phyloP scores from a whole-genome alignment of 2,329 filamentous ascomycete species.

The Aureobasidium namibiae region DNA sequence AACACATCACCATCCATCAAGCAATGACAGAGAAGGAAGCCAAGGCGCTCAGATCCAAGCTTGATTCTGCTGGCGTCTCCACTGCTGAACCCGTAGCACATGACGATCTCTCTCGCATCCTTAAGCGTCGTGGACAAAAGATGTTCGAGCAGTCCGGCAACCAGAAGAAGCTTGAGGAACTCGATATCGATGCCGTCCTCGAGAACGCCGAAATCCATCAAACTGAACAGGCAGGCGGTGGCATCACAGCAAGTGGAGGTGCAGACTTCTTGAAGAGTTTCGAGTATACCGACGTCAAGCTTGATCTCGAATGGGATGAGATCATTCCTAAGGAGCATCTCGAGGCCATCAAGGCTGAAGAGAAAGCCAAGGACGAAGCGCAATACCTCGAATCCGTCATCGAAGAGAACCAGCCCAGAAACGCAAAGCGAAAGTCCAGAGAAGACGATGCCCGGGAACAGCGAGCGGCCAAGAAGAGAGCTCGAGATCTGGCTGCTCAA shows the following conservation, averaged over 20 bases:
- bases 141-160: constrained; percentile 98
- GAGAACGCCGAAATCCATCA: constrained; percentile 96
- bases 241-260: constrained; percentile 89
- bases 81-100: constrained; percentile 76
- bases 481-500: constrained; percentile 56
- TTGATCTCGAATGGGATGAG: constrained; percentile 93
- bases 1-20: constrained; percentile 94
- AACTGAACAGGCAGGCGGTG: constrained; percentile 89
- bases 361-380: constrained; percentile 75
- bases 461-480: constrained; percentile 61
- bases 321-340: constrained; percentile 94
- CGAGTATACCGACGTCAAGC: constrained; percentile 95
- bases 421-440: constrained; percentile 51
- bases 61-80: constrained; percentile 51
- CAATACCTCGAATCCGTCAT: constrained; percentile 74
- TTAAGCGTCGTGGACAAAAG: constrained; percentile 96
- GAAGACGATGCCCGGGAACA: constrained; percentile 58
- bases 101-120: constrained; percentile 90
- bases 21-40: constrained; percentile 91
- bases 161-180: constrained; percentile 89
- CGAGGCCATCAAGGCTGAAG: constrained; percentile 79
- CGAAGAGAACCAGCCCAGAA: constrained; percentile 73
- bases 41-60: constrained; percentile 74
- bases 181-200: constrained; percentile 94
- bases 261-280: constrained; percentile 87